These are phyloP conservation scores for Phytophthora sp. DNA, from an alignment of 352 stramenopile species.

Conservation along the genomic window DNA sequence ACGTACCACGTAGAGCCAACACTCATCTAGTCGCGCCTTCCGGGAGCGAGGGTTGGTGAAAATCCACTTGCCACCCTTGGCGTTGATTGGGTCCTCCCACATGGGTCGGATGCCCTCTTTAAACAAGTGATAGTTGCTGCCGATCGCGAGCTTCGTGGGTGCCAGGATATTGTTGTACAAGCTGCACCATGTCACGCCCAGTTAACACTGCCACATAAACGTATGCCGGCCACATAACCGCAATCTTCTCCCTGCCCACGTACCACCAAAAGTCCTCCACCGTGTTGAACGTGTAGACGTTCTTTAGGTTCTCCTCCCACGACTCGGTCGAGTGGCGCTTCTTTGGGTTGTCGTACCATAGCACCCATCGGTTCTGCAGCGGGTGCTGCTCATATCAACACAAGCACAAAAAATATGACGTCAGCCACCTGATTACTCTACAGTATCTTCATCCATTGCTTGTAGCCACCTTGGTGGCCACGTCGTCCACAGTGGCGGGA, in stretches of 20 bases:
- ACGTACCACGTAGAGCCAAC: slow-evolving; percentile 94
- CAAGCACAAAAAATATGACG: slow-evolving; percentile 11
- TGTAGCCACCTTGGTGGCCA: slow-evolving; percentile 64
- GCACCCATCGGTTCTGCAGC: slow-evolving; percentile 87
- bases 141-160: slow-evolving; percentile 86
- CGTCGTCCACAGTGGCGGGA: slow-evolving; percentile 46
- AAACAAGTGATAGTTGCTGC: slow-evolving; percentile 98
- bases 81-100: slow-evolving; percentile 97
- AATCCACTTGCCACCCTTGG: slow-evolving; percentile 97
- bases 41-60: slow-evolving; percentile 95
- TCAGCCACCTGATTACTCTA: slow-evolving; percentile 18
- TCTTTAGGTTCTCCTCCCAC: slow-evolving; percentile 92
- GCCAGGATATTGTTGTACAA: slow-evolving; percentile 96
- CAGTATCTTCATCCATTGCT: not conserved
- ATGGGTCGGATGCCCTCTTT: slow-evolving; percentile 96
- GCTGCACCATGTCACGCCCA: slow-evolving; percentile 29
- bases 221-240: not conserved
- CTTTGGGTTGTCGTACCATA: slow-evolving; percentile 93
- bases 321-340: slow-evolving; percentile 87
- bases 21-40: slow-evolving; percentile 93
- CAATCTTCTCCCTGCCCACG: slow-evolving; percentile 18
- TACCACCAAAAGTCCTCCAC: slow-evolving; percentile 97
- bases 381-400: slow-evolving; percentile 59
- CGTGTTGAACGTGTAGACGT: slow-evolving; percentile 94
- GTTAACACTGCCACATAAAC: slow-evolving; percentile 4